Evolutionary conservation across 2,329 filamentous ascomycete species (phyloP), one percentile per base, ranked within the genome.

Genomic region (Trichoderma sp.): DNA sequence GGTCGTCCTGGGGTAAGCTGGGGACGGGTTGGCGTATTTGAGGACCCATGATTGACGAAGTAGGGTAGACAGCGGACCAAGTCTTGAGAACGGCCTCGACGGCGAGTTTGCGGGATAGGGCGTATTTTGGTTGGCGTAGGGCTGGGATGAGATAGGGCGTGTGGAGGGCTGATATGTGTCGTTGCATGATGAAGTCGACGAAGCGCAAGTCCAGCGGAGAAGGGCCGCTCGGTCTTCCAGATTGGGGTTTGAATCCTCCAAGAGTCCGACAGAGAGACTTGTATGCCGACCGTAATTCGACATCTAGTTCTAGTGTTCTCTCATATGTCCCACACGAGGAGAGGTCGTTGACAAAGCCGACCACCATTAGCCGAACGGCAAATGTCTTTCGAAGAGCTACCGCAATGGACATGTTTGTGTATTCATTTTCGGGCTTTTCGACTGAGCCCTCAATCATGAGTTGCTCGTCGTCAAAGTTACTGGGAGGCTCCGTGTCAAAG

Each of bases 141-240:
- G 86, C 82, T 0, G 83, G 79, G 0, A 80, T 80, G 31, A 88
- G 86, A 78, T 86, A 91, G 0, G 88, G 88, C 3, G 88, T 83
- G 78, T 93, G 91, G 0, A 93, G 84, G 0, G 87, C 83, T 6
- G 89, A 83, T 3, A 92, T 80, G 78, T 89, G 91, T 9, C 89
- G 88, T 31, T 88, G 86, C 76, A 91, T 84, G 27, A 90, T 80
- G 59, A 89, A 84, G 33, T 91, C 87, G 6, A 89, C 79, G 0
- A 88, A 78, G 4, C 85, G 84, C 6, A 85, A 79, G n/a, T 86
- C 84, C 71, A 89, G 88, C 0, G 77, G 75, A 0, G 73, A 69
- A 33, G 83, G 81, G 0, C 81, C 82, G 0, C 9, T 38, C 16
- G 80, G 78, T 4, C 50, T 60, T 16, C 79, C 78, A 6, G 68